phyloP scores from a whole-genome alignment of 768 basidiomycete species.

The Hericium alpestre region DNA sequence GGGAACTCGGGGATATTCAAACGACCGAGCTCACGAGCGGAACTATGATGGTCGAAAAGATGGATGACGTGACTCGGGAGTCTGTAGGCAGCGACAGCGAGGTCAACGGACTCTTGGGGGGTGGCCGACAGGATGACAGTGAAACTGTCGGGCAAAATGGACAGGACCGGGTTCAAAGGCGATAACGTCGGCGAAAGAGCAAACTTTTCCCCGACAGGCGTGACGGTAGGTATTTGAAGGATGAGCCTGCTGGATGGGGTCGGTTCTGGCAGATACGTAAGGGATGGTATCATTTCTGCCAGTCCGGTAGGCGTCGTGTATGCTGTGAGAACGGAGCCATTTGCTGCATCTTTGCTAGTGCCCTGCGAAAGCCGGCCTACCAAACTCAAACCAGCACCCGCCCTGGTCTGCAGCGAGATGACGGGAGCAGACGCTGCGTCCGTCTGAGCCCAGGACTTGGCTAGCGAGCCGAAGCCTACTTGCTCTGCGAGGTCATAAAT shows the following conservation, averaged over 20 bases:
- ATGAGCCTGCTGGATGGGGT: conserved; percentile 58
- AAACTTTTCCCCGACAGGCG: conserved; percentile 53
- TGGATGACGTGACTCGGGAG: conserved; percentile 71
- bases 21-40: conserved; percentile 66
- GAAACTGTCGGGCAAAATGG: conserved; percentile 52
- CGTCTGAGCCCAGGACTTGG: conserved; percentile 51
- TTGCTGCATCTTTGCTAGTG: conserved; percentile 55
- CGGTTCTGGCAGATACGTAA: conserved; percentile 60
- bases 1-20: conserved; percentile 30
- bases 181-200: conserved; percentile 71
- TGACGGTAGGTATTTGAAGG: conserved; percentile 73
- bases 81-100: conserved; percentile 67
- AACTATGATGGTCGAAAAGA: conserved; percentile 80
- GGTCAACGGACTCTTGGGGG: conserved; percentile 71
- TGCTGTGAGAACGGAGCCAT: conserved; percentile 55
- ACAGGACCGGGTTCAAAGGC: conserved; percentile 47
- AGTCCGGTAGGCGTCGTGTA: conserved; percentile 82
- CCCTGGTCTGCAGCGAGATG: conserved; percentile 66
- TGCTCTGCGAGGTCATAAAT: conserved; percentile 79
- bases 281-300: conserved; percentile 69
- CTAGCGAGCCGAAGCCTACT: conserved; percentile 66
- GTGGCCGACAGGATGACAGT: conserved; percentile 75
- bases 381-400: conserved; percentile 74
- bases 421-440: conserved; percentile 38
- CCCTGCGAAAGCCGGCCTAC: conserved; percentile 74